phyloP scores from a whole-genome alignment of 768 basidiomycete species.

The Cystobasidium ongulense region DNA sequence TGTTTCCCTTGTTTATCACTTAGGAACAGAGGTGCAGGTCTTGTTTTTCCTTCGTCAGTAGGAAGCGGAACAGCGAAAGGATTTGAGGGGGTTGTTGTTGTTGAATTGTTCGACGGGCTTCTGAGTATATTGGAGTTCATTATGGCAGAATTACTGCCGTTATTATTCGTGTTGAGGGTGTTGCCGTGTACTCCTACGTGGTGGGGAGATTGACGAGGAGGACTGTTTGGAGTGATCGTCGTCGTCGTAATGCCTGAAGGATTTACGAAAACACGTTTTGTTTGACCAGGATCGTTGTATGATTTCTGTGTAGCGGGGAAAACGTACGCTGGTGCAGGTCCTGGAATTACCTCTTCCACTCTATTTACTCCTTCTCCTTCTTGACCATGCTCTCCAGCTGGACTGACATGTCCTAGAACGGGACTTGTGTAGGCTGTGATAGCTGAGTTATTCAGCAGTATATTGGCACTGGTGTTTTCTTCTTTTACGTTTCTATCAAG shows the following conservation, averaged over 20 bases:
- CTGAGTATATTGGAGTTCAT: background rate
- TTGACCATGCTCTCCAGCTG: background rate
- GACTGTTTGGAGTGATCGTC: background rate
- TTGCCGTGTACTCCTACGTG: background rate
- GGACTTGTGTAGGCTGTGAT: no score
- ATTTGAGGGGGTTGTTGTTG: background rate
- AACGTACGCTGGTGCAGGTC: slow-evolving; percentile 6
- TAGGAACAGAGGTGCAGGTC: background rate
- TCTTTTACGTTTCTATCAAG: background rate
- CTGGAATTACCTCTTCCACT: background rate
- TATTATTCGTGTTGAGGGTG: background rate
- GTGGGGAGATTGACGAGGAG: background rate
- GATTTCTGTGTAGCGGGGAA: background rate
- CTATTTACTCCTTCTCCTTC: background rate
- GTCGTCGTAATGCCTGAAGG: background rate
- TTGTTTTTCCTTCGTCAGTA: background rate
- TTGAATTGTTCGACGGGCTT: background rate
- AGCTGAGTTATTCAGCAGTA: no score
- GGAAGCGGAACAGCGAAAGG: background rate
- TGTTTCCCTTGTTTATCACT: background rate
- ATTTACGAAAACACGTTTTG: slow-evolving; percentile 7
- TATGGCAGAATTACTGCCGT: background rate
- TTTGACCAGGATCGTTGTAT: background rate
- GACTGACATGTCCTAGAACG: background rate
- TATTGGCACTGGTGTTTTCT: background rate